These are phyloP conservation scores for Trichocomaceae sp. DNA, from an alignment of 2,329 filamentous ascomycete species.

Conservation along the genomic window DNA sequence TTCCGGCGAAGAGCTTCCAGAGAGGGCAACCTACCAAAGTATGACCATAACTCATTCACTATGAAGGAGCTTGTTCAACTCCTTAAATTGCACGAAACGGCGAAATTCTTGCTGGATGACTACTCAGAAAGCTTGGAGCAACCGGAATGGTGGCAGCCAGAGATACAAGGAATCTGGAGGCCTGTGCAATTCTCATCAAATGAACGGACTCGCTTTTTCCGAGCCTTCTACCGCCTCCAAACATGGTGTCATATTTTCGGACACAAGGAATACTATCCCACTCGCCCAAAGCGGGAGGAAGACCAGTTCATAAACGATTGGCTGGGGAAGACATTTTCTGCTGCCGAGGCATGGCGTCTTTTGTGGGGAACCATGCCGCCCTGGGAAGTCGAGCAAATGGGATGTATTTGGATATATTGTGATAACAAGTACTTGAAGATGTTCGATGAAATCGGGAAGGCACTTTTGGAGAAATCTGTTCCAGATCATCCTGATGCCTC, in stretches of 20 bases:
- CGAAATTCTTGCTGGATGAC: background rate
- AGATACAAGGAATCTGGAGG: background rate
- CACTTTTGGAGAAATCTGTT: background rate
- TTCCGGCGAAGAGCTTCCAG: background rate
- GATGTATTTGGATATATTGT: background rate
- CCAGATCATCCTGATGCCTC: background rate
- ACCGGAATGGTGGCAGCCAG: background rate
- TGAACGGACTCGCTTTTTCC: background rate
- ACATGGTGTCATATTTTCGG: conserved; percentile 1
- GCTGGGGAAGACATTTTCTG: background rate
- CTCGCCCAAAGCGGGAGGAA: background rate
- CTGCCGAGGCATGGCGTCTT: background rate
- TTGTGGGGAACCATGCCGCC: background rate
- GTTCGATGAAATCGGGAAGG: background rate
- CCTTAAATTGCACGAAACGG: background rate
- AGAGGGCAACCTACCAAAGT: background rate
- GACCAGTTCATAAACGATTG: background rate
- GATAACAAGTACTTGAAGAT: background rate
- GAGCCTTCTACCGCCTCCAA: background rate
- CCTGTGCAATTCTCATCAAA: background rate
- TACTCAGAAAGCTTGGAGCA: background rate
- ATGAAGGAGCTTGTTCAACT: background rate
- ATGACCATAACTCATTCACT: background rate
- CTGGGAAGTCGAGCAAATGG: background rate
- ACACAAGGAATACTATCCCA: background rate